Base-by-base conservation (phyloP, 345 rosid genomes). In the Capsella bursapastoris region DNA sequence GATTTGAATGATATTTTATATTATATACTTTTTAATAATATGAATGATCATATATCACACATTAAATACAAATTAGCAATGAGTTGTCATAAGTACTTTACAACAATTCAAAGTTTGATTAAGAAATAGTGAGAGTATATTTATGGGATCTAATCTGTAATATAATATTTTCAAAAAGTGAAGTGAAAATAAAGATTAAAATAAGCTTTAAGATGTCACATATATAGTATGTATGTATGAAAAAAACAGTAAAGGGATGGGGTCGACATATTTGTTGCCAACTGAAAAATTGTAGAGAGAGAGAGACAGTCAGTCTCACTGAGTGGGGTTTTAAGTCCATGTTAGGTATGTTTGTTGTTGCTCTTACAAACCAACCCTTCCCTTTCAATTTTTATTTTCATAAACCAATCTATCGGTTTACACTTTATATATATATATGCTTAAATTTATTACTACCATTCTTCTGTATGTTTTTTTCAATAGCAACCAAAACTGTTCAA, bases 321-420 rank as follows among this genome's bases (percentile, higher is more conserved):
- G 68, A 66, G 68, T 74, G 68, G 78, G 79, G 79, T 27, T 68
- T 14, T 7, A 58, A 61, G 27, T 45, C 74, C 79, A 75, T 75
- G 74, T 75, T 75, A 68, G 69, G 50, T 62, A 9, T 76, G 79
- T 61, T 76, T 60, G 69, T 67, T 75, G 79, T 75, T 68, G 63
- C 57, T 61, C 41, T 76, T 53, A 53, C 79, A 68, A 44, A 22
- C 25, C 25, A 18, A 18, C 22, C 43, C 29, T 60, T 52, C 79
- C 12, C 64, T 75, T 68, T 75, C 74, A 67, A 40, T 18, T 2
- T 22, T 22, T 22, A 22, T 22, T 67, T 67, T 67, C 45, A 61
- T 37, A 53, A 68, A 61, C 57, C 29, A 40, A 37, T 44, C 41
- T 37, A 35, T 74, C 22, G 25, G 25, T 5, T 48, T 41, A 16